Percentiles rank a stretch among this genome's conserved stretches.
These are phyloP conservation scores for Citrus glauca DNA, from an alignment of 345 rosid species.

Conservation along the genomic window DNA sequence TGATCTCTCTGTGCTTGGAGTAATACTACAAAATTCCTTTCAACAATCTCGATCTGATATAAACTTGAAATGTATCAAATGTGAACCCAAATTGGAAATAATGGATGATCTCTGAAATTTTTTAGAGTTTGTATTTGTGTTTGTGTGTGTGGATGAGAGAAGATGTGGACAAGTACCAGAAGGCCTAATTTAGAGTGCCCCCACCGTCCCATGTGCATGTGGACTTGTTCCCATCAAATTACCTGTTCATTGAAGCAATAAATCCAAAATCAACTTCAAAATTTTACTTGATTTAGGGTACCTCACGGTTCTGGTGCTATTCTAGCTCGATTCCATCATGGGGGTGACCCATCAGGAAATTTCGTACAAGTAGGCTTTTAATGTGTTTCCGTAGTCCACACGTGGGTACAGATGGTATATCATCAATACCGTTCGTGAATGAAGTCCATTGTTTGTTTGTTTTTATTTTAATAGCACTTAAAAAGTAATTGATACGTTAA, in stretches of 20 bases:
- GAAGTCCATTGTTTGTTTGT: too few species aligned
- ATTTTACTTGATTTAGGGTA: background rate
- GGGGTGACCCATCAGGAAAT: background rate
- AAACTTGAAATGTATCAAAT: background rate
- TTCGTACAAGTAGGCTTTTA: background rate
- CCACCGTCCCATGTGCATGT: conserved; percentile 46
- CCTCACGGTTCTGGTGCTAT: background rate
- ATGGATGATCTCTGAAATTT: background rate
- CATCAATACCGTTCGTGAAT: too few species aligned
- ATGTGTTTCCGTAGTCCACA: background rate
- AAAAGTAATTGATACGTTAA: too few species aligned
- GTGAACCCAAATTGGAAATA: background rate
- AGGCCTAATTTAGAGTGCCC: conserved; percentile 26
- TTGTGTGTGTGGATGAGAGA: background rate
- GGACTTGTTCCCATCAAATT: conserved; percentile 28
- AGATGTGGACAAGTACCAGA: conserved; percentile 38
- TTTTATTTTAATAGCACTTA: too few species aligned
- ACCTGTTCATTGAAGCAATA: conserved; percentile 12
- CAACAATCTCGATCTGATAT: too few species aligned
- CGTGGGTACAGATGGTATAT: background rate
- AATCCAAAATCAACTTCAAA: background rate
- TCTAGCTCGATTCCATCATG: background rate
- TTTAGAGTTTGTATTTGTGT: background rate
- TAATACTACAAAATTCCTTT: too few species aligned
- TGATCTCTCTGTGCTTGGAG: too few species aligned